phyloP scores from a whole-genome alignment of 1,139 yeast species.

The Petasospora rhodanensis region DNA sequence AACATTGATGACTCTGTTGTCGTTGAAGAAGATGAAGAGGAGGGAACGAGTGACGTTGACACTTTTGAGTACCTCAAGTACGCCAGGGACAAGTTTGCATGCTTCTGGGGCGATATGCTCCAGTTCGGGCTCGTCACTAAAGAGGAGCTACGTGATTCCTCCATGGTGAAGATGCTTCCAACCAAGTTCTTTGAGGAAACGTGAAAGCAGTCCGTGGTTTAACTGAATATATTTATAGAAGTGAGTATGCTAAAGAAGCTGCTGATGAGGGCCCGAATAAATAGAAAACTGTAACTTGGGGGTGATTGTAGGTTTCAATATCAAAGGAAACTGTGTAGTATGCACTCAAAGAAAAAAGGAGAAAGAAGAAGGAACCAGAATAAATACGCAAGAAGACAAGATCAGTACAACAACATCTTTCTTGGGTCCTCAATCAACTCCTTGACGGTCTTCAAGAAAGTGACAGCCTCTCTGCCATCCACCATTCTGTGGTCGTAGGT shows the following conservation, averaged over 20 bases:
- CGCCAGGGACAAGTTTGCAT: slow-evolving; percentile 66
- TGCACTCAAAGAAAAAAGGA: too few relatives aligned
- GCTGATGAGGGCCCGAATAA: too few relatives aligned
- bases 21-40: slow-evolving; percentile 23
- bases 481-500: slow-evolving; percentile 97
- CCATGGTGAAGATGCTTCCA: slow-evolving; percentile 24
- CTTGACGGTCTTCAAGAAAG: slow-evolving; percentile 91
- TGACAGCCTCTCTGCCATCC: slow-evolving; percentile 99
- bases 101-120: slow-evolving; percentile 72
- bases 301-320: too few relatives aligned
- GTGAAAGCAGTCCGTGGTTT: too few relatives aligned
- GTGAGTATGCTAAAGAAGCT: too few relatives aligned
- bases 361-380: too few relatives aligned
- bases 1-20: slow-evolving; percentile 13
- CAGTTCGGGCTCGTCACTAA: slow-evolving; percentile 51
- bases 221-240: too few relatives aligned
- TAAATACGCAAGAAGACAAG: too few relatives aligned
- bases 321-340: too few relatives aligned
- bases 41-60: slow-evolving; percentile 44
- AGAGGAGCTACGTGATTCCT: slow-evolving; percentile 23
- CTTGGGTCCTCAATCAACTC: slow-evolving; percentile 99
- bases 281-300: too few relatives aligned
- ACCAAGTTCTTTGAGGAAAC: slow-evolving; percentile 17
- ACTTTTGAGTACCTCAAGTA: slow-evolving; percentile 77
- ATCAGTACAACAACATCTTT: slow-evolving; percentile 81